phyloP scores from a whole-genome alignment of 352 stramenopile genomes.

The Globisporangium camurandrum region DNA sequence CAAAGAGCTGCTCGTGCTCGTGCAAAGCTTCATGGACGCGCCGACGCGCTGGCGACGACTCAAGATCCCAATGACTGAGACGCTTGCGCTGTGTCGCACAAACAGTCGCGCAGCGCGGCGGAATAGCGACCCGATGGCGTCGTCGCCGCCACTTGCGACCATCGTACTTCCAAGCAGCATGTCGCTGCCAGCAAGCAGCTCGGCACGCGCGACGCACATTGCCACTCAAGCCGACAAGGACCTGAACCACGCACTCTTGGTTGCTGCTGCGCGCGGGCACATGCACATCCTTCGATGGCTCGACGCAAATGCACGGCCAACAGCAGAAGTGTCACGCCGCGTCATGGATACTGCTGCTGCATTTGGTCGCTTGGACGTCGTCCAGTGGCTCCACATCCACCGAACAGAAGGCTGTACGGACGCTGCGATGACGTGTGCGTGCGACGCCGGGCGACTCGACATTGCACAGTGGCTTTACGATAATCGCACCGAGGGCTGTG shows the following conservation, averaged over 20 bases:
- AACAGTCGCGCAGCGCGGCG: slow-evolving; percentile 7
- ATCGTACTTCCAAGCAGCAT: neutral
- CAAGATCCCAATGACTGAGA: slow-evolving; percentile 13
- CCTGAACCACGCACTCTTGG: slow-evolving; percentile 12
- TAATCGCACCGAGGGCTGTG: slow-evolving; percentile 11
- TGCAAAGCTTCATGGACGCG: slow-evolving; percentile 9
- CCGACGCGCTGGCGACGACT: slow-evolving; percentile 8
- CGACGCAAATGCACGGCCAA: slow-evolving; percentile 10
- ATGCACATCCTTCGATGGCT: slow-evolving; percentile 20
- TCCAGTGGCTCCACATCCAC: slow-evolving; percentile 20
- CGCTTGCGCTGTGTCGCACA: slow-evolving; percentile 9
- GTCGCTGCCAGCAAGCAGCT: neutral
- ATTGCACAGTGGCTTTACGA: slow-evolving; percentile 17
- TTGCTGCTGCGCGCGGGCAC: slow-evolving; percentile 9
- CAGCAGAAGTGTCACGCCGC: slow-evolving; percentile 3
- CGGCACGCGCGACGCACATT: slow-evolving; percentile 7
- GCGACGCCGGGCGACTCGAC: slow-evolving; percentile 14
- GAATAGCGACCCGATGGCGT: neutral
- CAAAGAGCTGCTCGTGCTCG: slow-evolving; percentile 6
- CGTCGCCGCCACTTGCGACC: no score
- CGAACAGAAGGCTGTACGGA: slow-evolving; percentile 11
- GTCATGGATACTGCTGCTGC: slow-evolving; percentile 29
- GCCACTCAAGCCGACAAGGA: slow-evolving; percentile 2
- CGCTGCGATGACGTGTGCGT: slow-evolving; percentile 12
- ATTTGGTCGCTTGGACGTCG: slow-evolving; percentile 18